Conservation (phyloP, 805 yeast genomes). For the Saccharomycopsis schoenii region DNA sequence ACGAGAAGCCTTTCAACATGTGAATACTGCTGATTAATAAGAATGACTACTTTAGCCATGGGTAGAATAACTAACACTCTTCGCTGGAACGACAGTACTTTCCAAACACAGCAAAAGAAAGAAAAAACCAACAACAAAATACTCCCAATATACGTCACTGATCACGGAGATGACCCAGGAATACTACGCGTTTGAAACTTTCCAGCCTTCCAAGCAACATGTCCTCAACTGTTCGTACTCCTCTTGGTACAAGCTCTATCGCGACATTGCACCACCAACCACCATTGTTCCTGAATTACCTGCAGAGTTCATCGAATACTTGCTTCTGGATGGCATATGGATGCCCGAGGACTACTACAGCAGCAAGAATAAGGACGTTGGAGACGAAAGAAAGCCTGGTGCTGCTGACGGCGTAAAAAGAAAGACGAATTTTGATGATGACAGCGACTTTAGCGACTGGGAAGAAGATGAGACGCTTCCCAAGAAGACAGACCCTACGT, state of each 20-base stretch:
- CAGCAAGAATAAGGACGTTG: no score
- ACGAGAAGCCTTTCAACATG: no score
- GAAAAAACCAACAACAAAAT: no score
- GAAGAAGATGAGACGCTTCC: conserved; percentile 36
- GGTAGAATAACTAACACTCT: no score
- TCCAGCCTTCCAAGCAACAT: conserved; percentile 29
- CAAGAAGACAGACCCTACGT: conserved; percentile 32
- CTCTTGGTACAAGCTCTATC: conserved; percentile 48
- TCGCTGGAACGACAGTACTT: no score
- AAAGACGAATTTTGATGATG: conserved; percentile 32
- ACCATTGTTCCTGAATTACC: conserved; percentile 51
- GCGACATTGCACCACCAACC: conserved; percentile 38
- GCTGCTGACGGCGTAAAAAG: background rate
- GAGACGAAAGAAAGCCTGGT: no score
- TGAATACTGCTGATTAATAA: no score
- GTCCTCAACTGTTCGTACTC: conserved; percentile 46
- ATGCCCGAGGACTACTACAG: conserved; percentile 40
- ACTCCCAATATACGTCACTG: no score
- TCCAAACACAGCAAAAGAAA: no score
- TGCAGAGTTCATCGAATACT: conserved; percentile 43
- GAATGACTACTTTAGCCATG: no score
- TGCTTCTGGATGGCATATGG: conserved; percentile 58
- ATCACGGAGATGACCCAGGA: conserved; percentile 2
- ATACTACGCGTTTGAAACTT: conserved; percentile 18
- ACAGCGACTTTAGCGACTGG: conserved; percentile 71